Percentiles rank a stretch among this genome's conserved stretches.
These are phyloP conservation scores for Paragyromitra xinjiangensis DNA, from an alignment of 495 filamentous ascomycete genomes.

Conservation along the genomic window DNA sequence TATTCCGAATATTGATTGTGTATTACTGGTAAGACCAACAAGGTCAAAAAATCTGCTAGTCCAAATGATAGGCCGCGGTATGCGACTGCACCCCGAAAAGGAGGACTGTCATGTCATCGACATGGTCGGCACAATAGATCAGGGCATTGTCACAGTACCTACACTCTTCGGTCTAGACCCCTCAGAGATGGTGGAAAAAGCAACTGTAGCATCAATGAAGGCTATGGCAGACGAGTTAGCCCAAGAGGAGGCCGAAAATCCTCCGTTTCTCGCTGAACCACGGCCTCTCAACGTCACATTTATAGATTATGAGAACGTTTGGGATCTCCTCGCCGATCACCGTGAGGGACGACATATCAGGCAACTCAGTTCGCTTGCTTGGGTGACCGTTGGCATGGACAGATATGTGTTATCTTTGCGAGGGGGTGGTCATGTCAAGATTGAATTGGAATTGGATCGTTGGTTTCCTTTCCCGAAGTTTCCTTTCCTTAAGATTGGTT, in stretches of 20 bases:
- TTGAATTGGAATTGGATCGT: constrained; percentile 63
- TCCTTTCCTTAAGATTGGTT: background rate
- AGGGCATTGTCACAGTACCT: constrained; percentile 85
- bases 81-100: constrained; percentile 83
- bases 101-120: constrained; percentile 94
- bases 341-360: constrained; percentile 80
- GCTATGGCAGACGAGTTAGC: constrained; percentile 4
- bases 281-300: constrained; percentile 66
- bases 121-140: constrained; percentile 84
- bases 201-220: constrained; percentile 19
- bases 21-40: constrained; percentile 88
- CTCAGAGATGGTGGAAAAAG: constrained; percentile 70
- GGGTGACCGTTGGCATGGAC: constrained; percentile 75
- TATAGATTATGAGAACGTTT: constrained; percentile 87
- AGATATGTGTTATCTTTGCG: constrained; percentile 72
- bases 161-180: constrained; percentile 95
- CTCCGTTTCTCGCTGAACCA: background rate
- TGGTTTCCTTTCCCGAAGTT: background rate
- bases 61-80: constrained; percentile 96
- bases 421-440: constrained; percentile 67
- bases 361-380: constrained; percentile 73
- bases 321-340: constrained; percentile 86
- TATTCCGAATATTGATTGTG: constrained; percentile 95
- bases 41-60: constrained; percentile 88
- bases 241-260: background rate